Percentiles rank a stretch among this genome's conserved stretches.
Conservation (phyloP, 768 basidiomycete genomes). For the Crucibulum laeve region DNA sequence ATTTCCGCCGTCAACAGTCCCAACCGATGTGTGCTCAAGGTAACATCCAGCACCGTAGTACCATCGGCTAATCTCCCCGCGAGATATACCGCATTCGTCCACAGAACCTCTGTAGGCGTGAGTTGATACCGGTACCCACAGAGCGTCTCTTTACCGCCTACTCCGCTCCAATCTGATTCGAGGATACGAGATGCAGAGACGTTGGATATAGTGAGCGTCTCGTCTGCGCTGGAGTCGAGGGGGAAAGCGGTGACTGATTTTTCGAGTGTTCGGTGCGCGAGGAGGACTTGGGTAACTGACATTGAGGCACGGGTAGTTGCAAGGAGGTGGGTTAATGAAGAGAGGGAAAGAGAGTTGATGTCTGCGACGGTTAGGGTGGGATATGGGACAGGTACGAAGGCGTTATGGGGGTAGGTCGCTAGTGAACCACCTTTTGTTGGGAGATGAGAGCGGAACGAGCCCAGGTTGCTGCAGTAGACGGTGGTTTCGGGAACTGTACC, state of each 20-base stretch:
- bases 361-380: constrained; percentile 30
- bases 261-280: constrained; percentile 21
- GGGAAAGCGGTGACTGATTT: constrained; percentile 24
- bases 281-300: constrained; percentile 22
- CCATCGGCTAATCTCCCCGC: constrained; percentile 33
- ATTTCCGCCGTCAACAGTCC: constrained; percentile 26
- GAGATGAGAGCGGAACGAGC: constrained; percentile 28
- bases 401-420: constrained; percentile 30
- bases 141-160: constrained; percentile 27
- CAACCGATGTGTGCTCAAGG: constrained; percentile 22
- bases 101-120: constrained; percentile 26
- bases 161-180: constrained; percentile 31
- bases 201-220: constrained; percentile 32
- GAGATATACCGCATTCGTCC: constrained; percentile 33
- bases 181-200: constrained; percentile 36
- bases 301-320: constrained; percentile 14
- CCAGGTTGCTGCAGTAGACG: constrained; percentile 30
- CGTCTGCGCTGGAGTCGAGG: constrained; percentile 26
- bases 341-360: constrained; percentile 21
- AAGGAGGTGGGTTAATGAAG: constrained; percentile 19
- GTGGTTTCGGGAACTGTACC: constrained; percentile 22
- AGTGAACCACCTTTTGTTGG: constrained; percentile 13
- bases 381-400: constrained; percentile 35
- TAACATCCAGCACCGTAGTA: constrained; percentile 34
- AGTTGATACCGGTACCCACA: constrained; percentile 35